Percentiles rank a stretch among this genome's conserved stretches.
phyloP scores from a whole-genome alignment of 1,284 basidiomycete genomes.

The Fomitopsis palustris region DNA sequence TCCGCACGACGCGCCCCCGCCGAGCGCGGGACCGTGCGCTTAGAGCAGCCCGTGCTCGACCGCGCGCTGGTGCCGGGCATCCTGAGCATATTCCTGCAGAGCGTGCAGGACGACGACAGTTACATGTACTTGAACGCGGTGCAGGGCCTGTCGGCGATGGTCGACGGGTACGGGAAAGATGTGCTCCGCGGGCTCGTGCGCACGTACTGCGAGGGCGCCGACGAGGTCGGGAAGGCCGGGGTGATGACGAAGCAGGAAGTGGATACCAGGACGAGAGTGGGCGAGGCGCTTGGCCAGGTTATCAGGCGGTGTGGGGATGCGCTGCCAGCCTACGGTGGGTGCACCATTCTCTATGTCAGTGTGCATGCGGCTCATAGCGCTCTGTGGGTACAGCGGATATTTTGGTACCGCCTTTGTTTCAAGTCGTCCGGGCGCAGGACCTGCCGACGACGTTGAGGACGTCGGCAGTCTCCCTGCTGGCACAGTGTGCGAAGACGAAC shows the following conservation, averaged over 20 bases:
- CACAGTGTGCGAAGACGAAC: conserved; percentile 66
- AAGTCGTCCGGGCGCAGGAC: conserved; percentile 51
- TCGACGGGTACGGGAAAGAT: conserved; percentile 72
- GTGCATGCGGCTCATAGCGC: conserved; percentile 1
- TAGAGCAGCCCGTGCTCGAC: conserved; percentile 35
- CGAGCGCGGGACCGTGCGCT: conserved; percentile 16
- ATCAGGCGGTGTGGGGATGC: conserved; percentile 73
- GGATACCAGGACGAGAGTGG: conserved; percentile 78
- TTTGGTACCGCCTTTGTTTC: conserved; percentile 69
- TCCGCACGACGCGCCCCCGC: conserved; percentile 25
- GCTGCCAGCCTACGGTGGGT: conserved; percentile 67
- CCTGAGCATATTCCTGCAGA: conserved; percentile 83
- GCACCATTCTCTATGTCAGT: neutral
- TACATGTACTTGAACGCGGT: conserved; percentile 95
- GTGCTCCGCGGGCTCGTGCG: conserved; percentile 65
- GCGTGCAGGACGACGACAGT: conserved; percentile 89
- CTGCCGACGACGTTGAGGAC: conserved; percentile 74
- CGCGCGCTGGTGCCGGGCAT: conserved; percentile 77
- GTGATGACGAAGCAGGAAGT: conserved; percentile 63
- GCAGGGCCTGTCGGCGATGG: conserved; percentile 84
- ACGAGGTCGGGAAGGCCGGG: conserved; percentile 42
- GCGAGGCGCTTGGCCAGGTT: conserved; percentile 84
- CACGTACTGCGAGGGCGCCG: conserved; percentile 56
- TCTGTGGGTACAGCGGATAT: conserved; percentile 47
- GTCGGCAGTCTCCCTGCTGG: conserved; percentile 81